Base-by-base conservation (phyloP, 768 basidiomycete genomes). In the Tulasnella sp. region DNA sequence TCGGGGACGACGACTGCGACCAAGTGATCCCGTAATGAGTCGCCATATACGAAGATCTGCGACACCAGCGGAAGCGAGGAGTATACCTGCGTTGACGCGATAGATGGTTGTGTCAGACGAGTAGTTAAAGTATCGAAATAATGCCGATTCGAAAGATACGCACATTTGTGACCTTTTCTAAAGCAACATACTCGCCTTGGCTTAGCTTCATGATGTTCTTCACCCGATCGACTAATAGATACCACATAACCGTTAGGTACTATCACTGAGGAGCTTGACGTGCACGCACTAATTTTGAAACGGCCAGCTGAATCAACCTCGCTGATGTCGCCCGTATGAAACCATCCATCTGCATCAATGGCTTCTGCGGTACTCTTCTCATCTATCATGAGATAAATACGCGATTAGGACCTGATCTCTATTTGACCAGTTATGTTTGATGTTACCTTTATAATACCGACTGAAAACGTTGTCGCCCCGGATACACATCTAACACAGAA, bases 131-230 rank as follows among this genome's bases (percentile, higher is more conserved):
- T n/a, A n/a, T n/a, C n/a, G n/a, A n/a, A n/a, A n/a, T n/a, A 19
- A 19, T 43, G 29, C 19, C 15, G 17, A 43, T 24, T 8, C 23
- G 19, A 43, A 1, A 42, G 24, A 30, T 11, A 5, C 58, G 50
- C 32, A 59, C 58, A 68, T 86, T 88, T 73, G 96, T 94, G 52
- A 96, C 78, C 74, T 93, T 96, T 74, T 99, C 95, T 51, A 98
- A 77, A 38, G 95, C 95, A 59, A 99, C 95, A 69, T 98, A 99
- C 74, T 99, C 96, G 63, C 95, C 96, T 73, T 99, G 96, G 11
- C 87, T 77, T 48, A 99, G 86, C 73, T 99, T 99, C 87, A 97
- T 90, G 70, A 99, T 92, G 73, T 99, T 99, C 89, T 99, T 99
- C 69, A 97, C 82, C 58, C 96, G 82, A 73, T 99, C 96, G 59